Evolutionary conservation across 148 eudicot species (phyloP).

Genomic region (Camellia sinensis): DNA sequence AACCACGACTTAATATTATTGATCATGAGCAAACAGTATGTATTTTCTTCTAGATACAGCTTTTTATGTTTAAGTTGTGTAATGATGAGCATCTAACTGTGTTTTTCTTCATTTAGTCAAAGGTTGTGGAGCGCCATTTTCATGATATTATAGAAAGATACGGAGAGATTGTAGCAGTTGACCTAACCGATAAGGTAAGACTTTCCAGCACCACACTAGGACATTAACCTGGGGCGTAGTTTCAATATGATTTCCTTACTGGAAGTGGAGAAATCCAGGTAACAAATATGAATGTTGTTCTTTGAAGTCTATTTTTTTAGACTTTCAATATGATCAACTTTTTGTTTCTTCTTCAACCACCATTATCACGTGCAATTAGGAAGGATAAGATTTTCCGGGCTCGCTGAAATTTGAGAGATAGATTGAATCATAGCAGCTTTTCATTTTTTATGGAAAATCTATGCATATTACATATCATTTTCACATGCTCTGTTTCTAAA

Average conservation of each 20-base stretch:
- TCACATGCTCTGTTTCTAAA: too few species aligned
- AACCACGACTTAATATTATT: slow-evolving; percentile 76
- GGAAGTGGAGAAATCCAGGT: background rate
- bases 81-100: slow-evolving; percentile 10
- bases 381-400: too few species aligned
- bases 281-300: background rate
- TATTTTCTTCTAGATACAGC: slow-evolving; percentile 14
- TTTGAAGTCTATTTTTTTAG: background rate
- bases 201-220: too few species aligned
- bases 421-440: too few species aligned
- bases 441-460: too few species aligned
- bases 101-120: slow-evolving; percentile 43
- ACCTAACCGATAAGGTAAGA: slow-evolving; percentile 51
- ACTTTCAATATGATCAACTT: too few species aligned
- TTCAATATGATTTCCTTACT: too few species aligned
- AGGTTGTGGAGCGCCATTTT: slow-evolving; percentile 90
- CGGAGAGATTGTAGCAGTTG: slow-evolving; percentile 75
- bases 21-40: slow-evolving; percentile 72
- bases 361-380: too few species aligned
- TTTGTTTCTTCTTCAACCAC: too few species aligned
- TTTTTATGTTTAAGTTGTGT: slow-evolving; percentile 8
- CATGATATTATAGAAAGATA: slow-evolving; percentile 78
- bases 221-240: too few species aligned
- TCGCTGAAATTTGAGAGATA: too few species aligned
- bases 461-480: too few species aligned